Percentiles rank a stretch among this genome's conserved stretches.
Evolutionary conservation across 805 yeast species (phyloP).

Genomic region (Debaryomyces prosopidis): DNA sequence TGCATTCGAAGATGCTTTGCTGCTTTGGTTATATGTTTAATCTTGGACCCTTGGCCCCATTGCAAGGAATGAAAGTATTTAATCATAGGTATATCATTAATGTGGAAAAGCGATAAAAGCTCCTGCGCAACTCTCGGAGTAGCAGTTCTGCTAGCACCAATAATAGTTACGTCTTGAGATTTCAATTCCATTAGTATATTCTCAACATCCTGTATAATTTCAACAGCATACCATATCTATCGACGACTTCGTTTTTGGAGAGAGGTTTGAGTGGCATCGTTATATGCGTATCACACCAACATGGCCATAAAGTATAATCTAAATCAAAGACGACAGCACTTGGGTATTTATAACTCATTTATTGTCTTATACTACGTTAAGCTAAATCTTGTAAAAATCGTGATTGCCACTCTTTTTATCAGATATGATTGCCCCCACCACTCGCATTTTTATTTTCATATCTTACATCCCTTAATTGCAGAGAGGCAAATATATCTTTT

Average conservation of each 20-base stretch:
- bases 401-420: conserved; percentile 1
- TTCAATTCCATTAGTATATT: conserved; percentile 56
- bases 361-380: not conserved
- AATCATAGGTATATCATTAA: conserved; percentile 55
- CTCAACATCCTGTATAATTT: conserved; percentile 69
- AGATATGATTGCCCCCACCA: not conserved
- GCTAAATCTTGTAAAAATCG: not conserved
- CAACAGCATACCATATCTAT: conserved; percentile 54
- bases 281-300: conserved; percentile 81
- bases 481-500: not conserved
- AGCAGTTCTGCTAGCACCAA: conserved; percentile 78
- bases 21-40: conserved; percentile 53
- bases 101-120: conserved; percentile 52
- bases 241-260: conserved; percentile 42
- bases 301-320: conserved; percentile 80
- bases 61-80: conserved; percentile 57
- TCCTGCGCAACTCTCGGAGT: conserved; percentile 76
- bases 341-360: conserved; percentile 20
- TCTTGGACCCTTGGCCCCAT: conserved; percentile 69
- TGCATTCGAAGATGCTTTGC: conserved; percentile 48
- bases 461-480: not conserved
- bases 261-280: conserved; percentile 50
- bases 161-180: conserved; percentile 47
- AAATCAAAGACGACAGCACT: conserved; percentile 67
- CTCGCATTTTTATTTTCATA: not conserved